Evolutionary conservation across 2,329 filamentous ascomycete genomes (phyloP), one percentile per base, ranked within the genome.

Genomic region (Aureobasidium sp.): DNA sequence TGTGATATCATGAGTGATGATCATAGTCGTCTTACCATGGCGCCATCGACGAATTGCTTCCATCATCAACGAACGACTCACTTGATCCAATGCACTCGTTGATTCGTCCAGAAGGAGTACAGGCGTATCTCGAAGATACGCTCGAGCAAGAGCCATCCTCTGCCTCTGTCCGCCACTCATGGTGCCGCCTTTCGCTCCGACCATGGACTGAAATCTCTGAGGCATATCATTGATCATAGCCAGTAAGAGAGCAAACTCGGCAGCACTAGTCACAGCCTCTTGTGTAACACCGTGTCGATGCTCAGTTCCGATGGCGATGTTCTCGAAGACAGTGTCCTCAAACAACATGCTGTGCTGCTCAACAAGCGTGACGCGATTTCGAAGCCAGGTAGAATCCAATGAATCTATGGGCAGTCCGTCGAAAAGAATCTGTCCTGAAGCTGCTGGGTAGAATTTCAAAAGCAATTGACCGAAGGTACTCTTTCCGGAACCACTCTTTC

Each of bases 151-250:
- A 0, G 89, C 89, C 52, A 97, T 78, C 58, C 90, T 82, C 72
- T 97, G 92, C 63, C 82, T 87, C 74, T 97, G 91, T 0, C 93
- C 93, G 9, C 91, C 92, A 66, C 91, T 96, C 44, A 97, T 77
- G 3, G 83, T 80, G 37, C 82, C 83, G 0, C 88, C 89, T n/a
- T 85, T 84, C 0, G 80, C 73, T 0, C 90, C 90, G 7, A 96
- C 80, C 2, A 82, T 69, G 0, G 92, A 96, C 20, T 91, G 78
- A 0, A 93, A 74, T 0, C 90, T 90, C 1, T 86, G 68, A 0
- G 90, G 88, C 55, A 97, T 80, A 27, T 79, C 77, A 0, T 78
- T 72, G 12, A 97, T 79, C 0, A 87, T 88, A 1, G 84, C 80
- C 61, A 88, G 82, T 0, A 97, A 79, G 47, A 89, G 79, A 0